Evolutionary conservation across 257 asterid genomes (phyloP).

Genomic region (Misopates orontium): DNA sequence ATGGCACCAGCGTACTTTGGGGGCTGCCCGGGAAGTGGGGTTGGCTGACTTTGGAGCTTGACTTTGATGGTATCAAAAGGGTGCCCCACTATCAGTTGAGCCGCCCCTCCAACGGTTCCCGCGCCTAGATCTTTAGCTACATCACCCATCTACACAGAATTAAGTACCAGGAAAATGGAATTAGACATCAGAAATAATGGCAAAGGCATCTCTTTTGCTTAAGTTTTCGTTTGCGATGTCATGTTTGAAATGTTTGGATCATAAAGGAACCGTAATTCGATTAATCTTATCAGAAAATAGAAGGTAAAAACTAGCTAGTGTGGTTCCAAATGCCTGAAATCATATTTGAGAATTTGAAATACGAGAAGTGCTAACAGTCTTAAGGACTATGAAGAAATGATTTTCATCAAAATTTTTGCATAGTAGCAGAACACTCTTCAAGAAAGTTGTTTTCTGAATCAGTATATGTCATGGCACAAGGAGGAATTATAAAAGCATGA

Average conservation of each 20-base stretch:
- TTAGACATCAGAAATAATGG: background rate
- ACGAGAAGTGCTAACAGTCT: too few species aligned
- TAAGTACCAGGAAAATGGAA: background rate
- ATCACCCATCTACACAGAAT: slow-evolving; percentile 70
- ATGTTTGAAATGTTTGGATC: background rate
- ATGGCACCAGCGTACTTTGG: slow-evolving; percentile 80
- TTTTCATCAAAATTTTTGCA: background rate
- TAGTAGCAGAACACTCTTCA: too few species aligned
- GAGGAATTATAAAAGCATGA: too few species aligned
- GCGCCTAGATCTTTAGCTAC: slow-evolving; percentile 68
- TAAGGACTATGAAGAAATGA: background rate
- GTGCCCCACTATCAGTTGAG: slow-evolving; percentile 86
- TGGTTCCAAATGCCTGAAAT: too few species aligned
- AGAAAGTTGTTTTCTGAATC: too few species aligned
- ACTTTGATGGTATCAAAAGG: slow-evolving; percentile 97
- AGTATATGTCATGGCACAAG: too few species aligned
- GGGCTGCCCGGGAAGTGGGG: slow-evolving; percentile 76
- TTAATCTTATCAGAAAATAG: too few species aligned
- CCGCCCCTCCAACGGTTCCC: slow-evolving; percentile 90
- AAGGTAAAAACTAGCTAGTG: too few species aligned
- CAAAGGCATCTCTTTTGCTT: too few species aligned
- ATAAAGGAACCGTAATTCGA: background rate
- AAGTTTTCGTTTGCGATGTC: too few species aligned
- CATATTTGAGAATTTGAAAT: too few species aligned
- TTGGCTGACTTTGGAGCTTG: slow-evolving; percentile 95